Evolutionary conservation across 1,139 yeast genomes (phyloP).

Genomic region (Suhomyces panamericanus): DNA sequence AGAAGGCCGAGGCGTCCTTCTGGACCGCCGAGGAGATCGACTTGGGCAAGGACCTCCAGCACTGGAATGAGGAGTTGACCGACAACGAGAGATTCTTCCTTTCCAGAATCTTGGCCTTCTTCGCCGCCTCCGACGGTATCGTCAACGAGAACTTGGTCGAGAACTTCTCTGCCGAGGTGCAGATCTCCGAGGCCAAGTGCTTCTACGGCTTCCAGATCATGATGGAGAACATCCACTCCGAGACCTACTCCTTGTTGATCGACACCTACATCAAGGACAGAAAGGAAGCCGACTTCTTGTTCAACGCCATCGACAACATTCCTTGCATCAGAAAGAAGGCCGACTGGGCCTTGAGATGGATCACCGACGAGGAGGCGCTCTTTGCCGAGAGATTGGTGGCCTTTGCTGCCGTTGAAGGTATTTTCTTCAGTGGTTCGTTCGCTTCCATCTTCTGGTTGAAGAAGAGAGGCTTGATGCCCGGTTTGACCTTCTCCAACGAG

Average conservation of each 20-base stretch:
- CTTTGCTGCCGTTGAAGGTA: conserved; percentile 98
- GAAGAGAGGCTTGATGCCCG: conserved; percentile 98
- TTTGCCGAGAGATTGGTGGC: conserved; percentile 96
- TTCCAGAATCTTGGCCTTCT: conserved; percentile 93
- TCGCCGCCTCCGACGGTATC: conserved; percentile 97
- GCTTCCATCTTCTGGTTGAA: conserved; percentile 98
- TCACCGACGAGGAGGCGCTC: conserved; percentile 78
- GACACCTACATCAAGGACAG: conserved; percentile 96
- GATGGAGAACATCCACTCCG: conserved; percentile 99
- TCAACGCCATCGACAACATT: conserved; percentile 91
- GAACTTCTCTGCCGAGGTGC: conserved; percentile 96
- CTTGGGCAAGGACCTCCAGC: conserved; percentile 83
- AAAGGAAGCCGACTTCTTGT: conserved; percentile 80
- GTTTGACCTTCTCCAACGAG: conserved; percentile 94
- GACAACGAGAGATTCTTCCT: conserved; percentile 90
- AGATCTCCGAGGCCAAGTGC: conserved; percentile 96
- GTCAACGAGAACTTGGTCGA: conserved; percentile 97
- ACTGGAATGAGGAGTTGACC: conserved; percentile 83
- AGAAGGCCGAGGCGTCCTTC: conserved; percentile 98
- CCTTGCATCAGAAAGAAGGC: conserved; percentile 96
- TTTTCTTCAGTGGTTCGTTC: conserved; percentile 95
- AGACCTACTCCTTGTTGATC: conserved; percentile 90
- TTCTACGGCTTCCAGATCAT: conserved; percentile 98
- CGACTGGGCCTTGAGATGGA: conserved; percentile 98
- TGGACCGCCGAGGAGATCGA: conserved; percentile 99